Conservation (phyloP, 1,284 basidiomycete genomes). For the Cryptococcus neoformans region DNA sequence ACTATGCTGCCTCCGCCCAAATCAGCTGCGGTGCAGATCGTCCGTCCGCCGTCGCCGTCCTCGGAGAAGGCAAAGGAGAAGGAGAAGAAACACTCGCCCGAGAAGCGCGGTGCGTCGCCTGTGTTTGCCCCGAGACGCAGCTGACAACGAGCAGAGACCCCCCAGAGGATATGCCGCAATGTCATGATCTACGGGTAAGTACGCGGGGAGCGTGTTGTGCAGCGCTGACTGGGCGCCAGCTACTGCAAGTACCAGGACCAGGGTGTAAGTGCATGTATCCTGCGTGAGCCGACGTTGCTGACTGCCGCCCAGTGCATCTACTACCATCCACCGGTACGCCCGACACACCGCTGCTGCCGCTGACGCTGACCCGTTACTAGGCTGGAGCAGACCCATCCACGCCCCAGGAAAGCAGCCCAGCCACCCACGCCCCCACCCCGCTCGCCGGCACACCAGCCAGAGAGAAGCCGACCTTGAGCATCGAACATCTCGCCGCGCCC, state of each 20-base stretch:
- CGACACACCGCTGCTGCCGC: slow-evolving; percentile 38
- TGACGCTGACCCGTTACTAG: slow-evolving; percentile 1
- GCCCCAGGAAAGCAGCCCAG: slow-evolving; percentile 5
- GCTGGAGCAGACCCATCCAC: slow-evolving; percentile 13
- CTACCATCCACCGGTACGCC: slow-evolving; percentile 69
- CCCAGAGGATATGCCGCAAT: slow-evolving; percentile 77
- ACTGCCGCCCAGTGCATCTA: slow-evolving; percentile 59
- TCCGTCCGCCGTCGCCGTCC: slow-evolving; percentile 50
- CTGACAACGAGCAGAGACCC: slow-evolving; percentile 25
- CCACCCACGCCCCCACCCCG: neutral
- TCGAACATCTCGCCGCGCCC: slow-evolving; percentile 57
- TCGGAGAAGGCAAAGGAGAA: slow-evolving; percentile 3
- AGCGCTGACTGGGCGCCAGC: slow-evolving; percentile 48
- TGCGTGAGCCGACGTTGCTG: neutral
- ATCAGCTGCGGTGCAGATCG: slow-evolving; percentile 60
- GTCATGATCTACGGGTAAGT: slow-evolving; percentile 79
- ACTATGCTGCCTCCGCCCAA: slow-evolving; percentile 24
- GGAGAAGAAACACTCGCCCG: slow-evolving; percentile 5
- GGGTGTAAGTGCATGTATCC: slow-evolving; percentile 51
- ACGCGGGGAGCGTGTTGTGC: neutral
- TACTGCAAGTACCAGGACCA: slow-evolving; percentile 81
- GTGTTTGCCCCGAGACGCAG: neutral
- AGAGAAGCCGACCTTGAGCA: slow-evolving; percentile 10
- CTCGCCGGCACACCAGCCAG: neutral
- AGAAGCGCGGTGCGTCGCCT: slow-evolving; percentile 31